Conservation (phyloP, 2,329 filamentous ascomycete genomes). For the Fusarium caatingaense region DNA sequence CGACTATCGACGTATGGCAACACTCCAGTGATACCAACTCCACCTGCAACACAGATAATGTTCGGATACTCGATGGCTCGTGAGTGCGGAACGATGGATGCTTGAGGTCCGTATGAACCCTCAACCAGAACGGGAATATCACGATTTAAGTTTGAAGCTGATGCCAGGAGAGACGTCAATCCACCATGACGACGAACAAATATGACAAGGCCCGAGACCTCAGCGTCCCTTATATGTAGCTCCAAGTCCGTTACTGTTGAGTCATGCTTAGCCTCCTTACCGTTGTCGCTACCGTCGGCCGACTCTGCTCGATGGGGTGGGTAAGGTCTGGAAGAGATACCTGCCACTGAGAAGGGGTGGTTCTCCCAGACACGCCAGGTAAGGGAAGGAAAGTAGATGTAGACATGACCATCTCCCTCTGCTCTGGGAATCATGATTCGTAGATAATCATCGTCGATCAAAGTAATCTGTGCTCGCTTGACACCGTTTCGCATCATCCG, state of each 20-base stretch:
- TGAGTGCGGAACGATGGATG: background rate
- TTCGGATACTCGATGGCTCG: constrained; percentile 34
- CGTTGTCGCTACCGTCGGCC: constrained; percentile 1
- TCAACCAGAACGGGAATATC: constrained; percentile 47
- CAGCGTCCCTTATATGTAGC: constrained; percentile 15
- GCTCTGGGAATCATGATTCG: constrained; percentile 43
- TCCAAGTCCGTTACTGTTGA: background rate
- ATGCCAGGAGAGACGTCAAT: constrained; percentile 36
- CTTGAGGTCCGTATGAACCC: constrained; percentile 41
- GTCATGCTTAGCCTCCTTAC: background rate
- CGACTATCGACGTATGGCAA: constrained; percentile 41
- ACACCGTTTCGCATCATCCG: background rate
- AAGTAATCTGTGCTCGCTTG: constrained; percentile 41
- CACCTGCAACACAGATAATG: constrained; percentile 46
- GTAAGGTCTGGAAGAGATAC: constrained; percentile 16
- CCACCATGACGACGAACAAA: constrained; percentile 44
- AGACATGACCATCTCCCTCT: constrained; percentile 43
- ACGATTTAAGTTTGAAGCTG: constrained; percentile 3
- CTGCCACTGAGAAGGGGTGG: constrained; percentile 48
- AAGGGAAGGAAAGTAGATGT: constrained; percentile 46
- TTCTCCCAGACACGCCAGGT: constrained; percentile 49
- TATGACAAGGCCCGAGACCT: constrained; percentile 40
- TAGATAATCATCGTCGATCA: constrained; percentile 47
- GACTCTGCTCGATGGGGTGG: background rate
- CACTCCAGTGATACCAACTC: constrained; percentile 47